Percentiles rank a stretch among this genome's conserved stretches.
Evolutionary conservation across 805 yeast species (phyloP).

Genomic region (Kazachstania taianensis): DNA sequence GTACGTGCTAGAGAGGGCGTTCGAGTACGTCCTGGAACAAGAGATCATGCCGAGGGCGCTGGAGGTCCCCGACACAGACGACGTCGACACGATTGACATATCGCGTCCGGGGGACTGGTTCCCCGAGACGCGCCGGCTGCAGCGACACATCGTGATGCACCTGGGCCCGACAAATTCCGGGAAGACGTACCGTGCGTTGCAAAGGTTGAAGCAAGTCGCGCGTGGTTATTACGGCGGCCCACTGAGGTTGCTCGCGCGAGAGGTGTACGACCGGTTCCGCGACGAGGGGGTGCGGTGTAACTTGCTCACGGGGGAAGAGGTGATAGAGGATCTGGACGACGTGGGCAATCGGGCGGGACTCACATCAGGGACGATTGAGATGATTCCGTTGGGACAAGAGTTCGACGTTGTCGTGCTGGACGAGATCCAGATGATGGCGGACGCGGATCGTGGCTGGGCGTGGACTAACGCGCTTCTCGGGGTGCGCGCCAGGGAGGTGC

Average conservation of each 20-base stretch:
- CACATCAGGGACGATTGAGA: constrained; percentile 86
- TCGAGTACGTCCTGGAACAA: constrained; percentile 16
- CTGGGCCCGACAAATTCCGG: constrained; percentile 98
- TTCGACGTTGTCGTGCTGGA: constrained; percentile 88
- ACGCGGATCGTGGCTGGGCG: constrained; percentile 73
- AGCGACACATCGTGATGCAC: constrained; percentile 77
- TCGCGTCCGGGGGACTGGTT: constrained; percentile 67
- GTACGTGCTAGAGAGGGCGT: constrained; percentile 11
- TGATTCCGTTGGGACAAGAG: constrained; percentile 60
- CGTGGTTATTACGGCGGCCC: constrained; percentile 95
- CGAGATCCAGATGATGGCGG: constrained; percentile 92
- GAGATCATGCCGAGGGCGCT: constrained; percentile 14
- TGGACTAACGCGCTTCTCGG: constrained; percentile 92
- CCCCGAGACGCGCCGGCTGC: constrained; percentile 73
- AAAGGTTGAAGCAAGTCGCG: constrained; percentile 50
- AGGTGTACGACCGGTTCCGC: constrained; percentile 75
- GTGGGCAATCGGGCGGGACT: constrained; percentile 65
- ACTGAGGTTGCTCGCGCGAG: constrained; percentile 78
- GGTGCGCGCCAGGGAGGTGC: constrained; percentile 74
- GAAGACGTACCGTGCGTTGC: constrained; percentile 76
- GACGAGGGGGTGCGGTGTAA: constrained; percentile 62
- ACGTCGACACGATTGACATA: constrained; percentile 31
- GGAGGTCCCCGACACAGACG: constrained; percentile 4
- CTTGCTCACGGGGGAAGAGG: constrained; percentile 91
- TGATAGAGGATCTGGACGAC: constrained; percentile 57